These are phyloP conservation scores for Paramecium sonneborni DNA, from an alignment of 73 alveolate genomes.

Conservation along the genomic window DNA sequence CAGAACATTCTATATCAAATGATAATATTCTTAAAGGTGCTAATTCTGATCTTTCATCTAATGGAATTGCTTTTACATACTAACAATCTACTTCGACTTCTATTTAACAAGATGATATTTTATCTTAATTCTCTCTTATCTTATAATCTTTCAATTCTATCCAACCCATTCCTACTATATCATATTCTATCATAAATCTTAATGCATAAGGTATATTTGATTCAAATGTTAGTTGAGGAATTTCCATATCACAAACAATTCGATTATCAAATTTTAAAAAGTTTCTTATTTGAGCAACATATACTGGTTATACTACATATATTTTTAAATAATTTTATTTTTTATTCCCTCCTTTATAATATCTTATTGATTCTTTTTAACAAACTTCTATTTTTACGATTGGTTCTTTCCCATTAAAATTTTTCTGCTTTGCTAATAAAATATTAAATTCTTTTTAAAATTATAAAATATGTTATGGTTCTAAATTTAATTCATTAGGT, in stretches of 20 bases:
- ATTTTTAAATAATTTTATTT: conserved; percentile 81
- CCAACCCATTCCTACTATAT: conserved; percentile 97
- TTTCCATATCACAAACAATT: conserved; percentile 55
- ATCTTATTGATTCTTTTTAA: conserved; percentile 80
- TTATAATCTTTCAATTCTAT: conserved; percentile 71
- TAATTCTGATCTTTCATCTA: conserved; percentile 90
- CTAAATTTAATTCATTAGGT: conserved; percentile 67
- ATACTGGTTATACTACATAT: conserved; percentile 82
- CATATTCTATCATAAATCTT: conserved; percentile 98
- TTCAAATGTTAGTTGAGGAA: conserved; percentile 92
- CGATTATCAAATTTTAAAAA: conserved; percentile 80
- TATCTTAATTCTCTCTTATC: conserved; percentile 30
- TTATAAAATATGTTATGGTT: conserved; percentile 17
- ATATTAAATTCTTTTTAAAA: conserved; percentile 59
- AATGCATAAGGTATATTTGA: conserved; percentile 98
- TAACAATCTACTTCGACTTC: conserved; percentile 95
- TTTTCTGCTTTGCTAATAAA: conserved; percentile 68
- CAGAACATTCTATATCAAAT: conserved; percentile 97
- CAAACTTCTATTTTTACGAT: conserved; percentile 83
- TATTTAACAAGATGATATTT: conserved; percentile 87
- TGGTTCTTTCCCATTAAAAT: conserved; percentile 58
- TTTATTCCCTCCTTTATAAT: conserved; percentile 73
- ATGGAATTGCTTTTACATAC: conserved; percentile 78
- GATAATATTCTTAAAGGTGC: conserved; percentile 99
- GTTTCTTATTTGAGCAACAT: conserved; percentile 85